Base-by-base conservation (phyloP, 257 asterid species). In the Handroanthus guayacan region DNA sequence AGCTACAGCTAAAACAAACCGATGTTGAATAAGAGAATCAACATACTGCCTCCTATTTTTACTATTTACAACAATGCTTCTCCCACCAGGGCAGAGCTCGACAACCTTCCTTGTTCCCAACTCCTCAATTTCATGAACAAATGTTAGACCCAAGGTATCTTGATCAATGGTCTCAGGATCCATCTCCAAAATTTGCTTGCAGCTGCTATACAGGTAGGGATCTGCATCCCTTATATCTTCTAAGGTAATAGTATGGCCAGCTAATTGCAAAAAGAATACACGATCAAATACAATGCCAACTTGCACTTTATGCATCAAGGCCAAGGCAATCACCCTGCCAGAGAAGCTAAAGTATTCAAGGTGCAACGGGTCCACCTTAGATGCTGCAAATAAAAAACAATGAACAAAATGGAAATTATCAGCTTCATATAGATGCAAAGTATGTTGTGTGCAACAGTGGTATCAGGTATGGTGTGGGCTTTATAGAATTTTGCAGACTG, bases 251-350 rank as follows among this genome's bases (percentile, higher is more conserved):
- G 65, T 7, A 71, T 72, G 67, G 63, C 98, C 97, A 80, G 91
- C 90, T 84, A 95, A 84, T 82, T 87, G 98, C 75, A 75, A 71
- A 76, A 89, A 83, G 86, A 93, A 93, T 48, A 86, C 86, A 13
- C 98, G 99, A 81, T 91, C 99, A 78, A 95, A 85, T 61, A 90
- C 96, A 65, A 95, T 78, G 57, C 99, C 99, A 41, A 95, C 86
- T 84, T 95, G 99, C 63, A 95, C 84, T 83, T 89, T 95, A 71
- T 93, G 97, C 92, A 95, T 90, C 87, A 95, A 84, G 73, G 97
- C 93, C 73, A 95, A 84, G 57, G 99, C 98, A 79, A 93, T 88
- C 82, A 93, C 86, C 84, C 97, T 87, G 79, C 99, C 99, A 17
- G 91, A 77, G 86, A 95, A 93, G 80, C 72, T 85, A 82, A 90